Evolutionary conservation across 305 asterid species (phyloP).

Genomic region (Solanum hybrid): DNA sequence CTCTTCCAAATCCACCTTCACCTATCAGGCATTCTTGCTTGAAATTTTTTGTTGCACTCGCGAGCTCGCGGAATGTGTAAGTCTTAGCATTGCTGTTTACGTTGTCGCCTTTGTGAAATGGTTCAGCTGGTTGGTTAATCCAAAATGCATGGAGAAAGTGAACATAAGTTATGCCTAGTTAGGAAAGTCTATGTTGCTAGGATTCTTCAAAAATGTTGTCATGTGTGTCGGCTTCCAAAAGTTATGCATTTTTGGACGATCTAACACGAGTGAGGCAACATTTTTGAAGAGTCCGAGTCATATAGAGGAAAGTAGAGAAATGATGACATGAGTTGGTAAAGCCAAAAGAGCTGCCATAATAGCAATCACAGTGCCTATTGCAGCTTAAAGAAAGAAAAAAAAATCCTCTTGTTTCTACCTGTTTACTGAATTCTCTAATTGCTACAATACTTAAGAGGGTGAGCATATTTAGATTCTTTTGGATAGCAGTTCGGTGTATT

Average conservation of each 20-base stretch:
- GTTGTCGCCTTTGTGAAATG: constrained; percentile 5
- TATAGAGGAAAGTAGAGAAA: not conserved
- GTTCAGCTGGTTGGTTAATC: constrained; percentile 14
- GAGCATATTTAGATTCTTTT: not conserved
- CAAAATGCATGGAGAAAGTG: constrained; percentile 1
- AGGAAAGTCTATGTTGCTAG: not conserved
- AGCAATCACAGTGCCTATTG: not conserved
- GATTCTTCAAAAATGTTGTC: not conserved
- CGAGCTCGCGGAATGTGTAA: constrained; percentile 86
- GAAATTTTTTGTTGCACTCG: constrained; percentile 76
- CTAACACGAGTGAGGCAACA: not conserved
- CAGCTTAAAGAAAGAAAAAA: not conserved
- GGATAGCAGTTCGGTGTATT: not conserved
- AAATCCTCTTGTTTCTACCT: not conserved
- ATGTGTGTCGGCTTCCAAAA: not conserved
- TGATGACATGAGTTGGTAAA: not conserved
- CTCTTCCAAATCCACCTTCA: constrained; percentile 82
- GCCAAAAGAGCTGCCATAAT: not conserved
- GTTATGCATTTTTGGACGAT: not conserved
- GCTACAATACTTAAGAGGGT: not conserved
- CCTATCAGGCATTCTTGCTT: constrained; percentile 66
- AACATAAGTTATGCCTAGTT: not conserved
- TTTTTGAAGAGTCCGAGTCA: not conserved
- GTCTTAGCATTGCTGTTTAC: constrained; percentile 29
- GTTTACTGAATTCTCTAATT: not conserved